A percentile compares a stretch with the other conserved stretches of the same genome.
Conservation (phyloP, 768 basidiomycete species). For the Boletus patriciae region DNA sequence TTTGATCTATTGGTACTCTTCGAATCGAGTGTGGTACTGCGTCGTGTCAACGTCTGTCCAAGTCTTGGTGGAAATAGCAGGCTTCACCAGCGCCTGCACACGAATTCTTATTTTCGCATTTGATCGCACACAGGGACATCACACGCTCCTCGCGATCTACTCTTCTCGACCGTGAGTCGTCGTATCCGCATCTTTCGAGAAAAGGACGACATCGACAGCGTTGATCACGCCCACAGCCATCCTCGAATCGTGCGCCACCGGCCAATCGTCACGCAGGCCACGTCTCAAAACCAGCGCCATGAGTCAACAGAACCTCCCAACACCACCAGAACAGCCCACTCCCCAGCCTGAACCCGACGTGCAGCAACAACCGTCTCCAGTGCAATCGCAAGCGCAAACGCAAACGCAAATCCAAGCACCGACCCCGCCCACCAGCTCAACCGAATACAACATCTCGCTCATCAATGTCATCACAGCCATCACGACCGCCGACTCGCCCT, state of each 20-base stretch:
- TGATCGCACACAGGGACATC: neutral
- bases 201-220: neutral
- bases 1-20: neutral
- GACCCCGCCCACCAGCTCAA: neutral
- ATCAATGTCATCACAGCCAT: constrained; percentile 47
- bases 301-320: constrained; percentile 29
- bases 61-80: neutral
- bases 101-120: neutral
- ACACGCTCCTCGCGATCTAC: constrained; percentile 1
- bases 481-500: constrained; percentile 40
- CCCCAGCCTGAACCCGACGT: constrained; percentile 16
- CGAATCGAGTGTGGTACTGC: neutral
- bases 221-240: neutral
- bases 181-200: neutral
- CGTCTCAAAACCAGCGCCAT: constrained; percentile 8
- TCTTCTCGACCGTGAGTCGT: constrained; percentile 8
- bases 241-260: neutral
- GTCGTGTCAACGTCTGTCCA: neutral
- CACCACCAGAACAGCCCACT: constrained; percentile 21
- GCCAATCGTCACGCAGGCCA: neutral
- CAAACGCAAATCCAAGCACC: constrained; percentile 10
- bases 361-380: constrained; percentile 17
- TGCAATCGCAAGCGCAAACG: constrained; percentile 7
- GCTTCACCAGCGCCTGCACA: neutral
- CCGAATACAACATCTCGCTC: constrained; percentile 29